Evolutionary conservation across 2,329 filamentous ascomycete species (phyloP), one percentile per base, ranked within the genome.

Genomic region (Epichloe baconii): DNA sequence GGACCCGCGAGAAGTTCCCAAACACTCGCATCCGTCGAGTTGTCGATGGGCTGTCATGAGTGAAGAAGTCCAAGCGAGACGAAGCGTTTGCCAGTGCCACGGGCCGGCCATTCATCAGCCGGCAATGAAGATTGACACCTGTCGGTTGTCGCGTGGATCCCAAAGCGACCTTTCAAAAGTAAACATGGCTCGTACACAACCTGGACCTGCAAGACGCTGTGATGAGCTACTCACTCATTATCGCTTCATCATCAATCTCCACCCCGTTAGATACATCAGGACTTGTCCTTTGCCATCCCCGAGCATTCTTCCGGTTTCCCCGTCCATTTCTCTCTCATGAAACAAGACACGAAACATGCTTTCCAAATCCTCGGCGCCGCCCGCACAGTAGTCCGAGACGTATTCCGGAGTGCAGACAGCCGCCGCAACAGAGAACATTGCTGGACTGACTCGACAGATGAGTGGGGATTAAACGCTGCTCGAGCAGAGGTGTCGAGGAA

Each of bases 281-380:
- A 31, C 26, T 31, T 31, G 2, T 31, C 26, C 26, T 23, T 31
- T 31, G 26, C 8, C 26, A 3, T 10, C 26, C 26, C 26, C 26
- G 7, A 31, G 26, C 26, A 31, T 31, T 31, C 3, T 31, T 3
- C 7, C 2, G 2, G 15, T n/a, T 14, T 26, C 7, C 4, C 11
- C 5, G 14, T 37, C 12, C 7, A 3, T 11, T 15, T 35, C 17
- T 12, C 10, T 26, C 17, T n/a, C 11, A 12, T 23, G 4, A 23
- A 23, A 23, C 5, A 23, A 2, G 14, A 15, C 26, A 4, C 15
- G 15, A 19, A 37, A 2, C 5, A 53, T 53, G 52, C 19, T 53
- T 23, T 48, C 48, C 17, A 43, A 37, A 51, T 51, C 52, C 37
- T 51, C 23, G 41, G 14, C 36, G 45, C 48, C n/a, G 52, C 52